Base-by-base conservation (phyloP, 352 stramenopile genomes). In the Thalassiosira hispida region DNA sequence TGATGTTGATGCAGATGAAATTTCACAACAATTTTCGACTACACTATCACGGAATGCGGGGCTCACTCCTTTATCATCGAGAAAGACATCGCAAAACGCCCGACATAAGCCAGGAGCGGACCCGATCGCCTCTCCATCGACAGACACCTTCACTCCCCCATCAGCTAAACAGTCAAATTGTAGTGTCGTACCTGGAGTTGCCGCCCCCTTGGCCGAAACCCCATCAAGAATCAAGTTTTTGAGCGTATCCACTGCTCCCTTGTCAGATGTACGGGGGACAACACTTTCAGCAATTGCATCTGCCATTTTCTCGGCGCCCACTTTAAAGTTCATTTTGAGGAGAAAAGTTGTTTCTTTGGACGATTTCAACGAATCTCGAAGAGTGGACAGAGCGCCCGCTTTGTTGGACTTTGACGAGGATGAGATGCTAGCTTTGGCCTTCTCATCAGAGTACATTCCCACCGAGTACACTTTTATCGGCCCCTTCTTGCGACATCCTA, bases 321-420 rank as follows among this genome's bases (percentile, higher is more conserved):
- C 85, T 63, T 88, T 88, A 52, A 91, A 89, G 71, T 87, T 88
- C 82, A 91, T 91, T 70, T 90, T 73, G 12, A 91, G 66, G 6
- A 88, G 63, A 74, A 91, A 91, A 1, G 84, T 73, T 18, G 83
- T 86, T 47, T 55, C 2, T 55, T 60, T 73, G 53, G 79, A 71
- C 0, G 38, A 56, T 40, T 84, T 70, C 23, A 81, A 69, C 23
- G 77, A 81, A 42, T 75, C 65, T 38, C 79, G 40, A 0, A 90
- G 71, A 35, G 74, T 51, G 22, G 59, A 27, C n/a, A 86, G 52
- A 0, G 83, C 77, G 7, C 40, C 44, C 23, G 51, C 3, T 38
- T 52, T 65, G 20, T 72, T 61, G 18, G 44, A 61, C 47, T 60
- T 62, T 2, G 63, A 31, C 4, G 67, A 16, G 11, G 65, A 64